Evolutionary conservation across 495 filamentous ascomycete genomes (phyloP).

Genomic region (Neurospora cerealis): DNA sequence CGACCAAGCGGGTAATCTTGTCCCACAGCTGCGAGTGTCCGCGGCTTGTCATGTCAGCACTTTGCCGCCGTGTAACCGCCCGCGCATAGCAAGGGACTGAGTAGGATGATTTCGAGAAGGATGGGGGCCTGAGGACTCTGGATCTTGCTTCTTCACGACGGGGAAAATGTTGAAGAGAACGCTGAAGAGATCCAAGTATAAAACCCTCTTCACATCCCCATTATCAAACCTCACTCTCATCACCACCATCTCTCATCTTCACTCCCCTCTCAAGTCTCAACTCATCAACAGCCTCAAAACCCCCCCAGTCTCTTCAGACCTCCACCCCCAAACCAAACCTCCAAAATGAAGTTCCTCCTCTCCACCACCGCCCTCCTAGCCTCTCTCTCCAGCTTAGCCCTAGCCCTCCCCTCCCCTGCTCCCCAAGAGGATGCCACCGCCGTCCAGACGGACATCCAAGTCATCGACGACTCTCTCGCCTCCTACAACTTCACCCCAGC

Average conservation of each 20-base stretch:
- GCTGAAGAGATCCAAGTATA: not conserved
- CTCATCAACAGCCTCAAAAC: too few species aligned
- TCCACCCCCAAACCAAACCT: not conserved
- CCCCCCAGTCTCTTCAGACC: not conserved
- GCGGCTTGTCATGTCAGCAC: not conserved
- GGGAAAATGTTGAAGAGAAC: too few species aligned
- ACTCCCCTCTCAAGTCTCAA: not conserved
- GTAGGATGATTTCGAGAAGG: not conserved
- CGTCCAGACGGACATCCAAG: not conserved
- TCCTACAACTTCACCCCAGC: constrained; percentile 8
- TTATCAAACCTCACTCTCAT: not conserved
- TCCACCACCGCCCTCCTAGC: constrained; percentile 1
- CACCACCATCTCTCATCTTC: not conserved
- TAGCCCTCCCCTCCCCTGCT: constrained; percentile 4
- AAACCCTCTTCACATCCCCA: not conserved
- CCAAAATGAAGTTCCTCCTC: constrained; percentile 18
- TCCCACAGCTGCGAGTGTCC: not conserved
- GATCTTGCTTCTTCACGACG: not conserved
- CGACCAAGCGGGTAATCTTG: not conserved
- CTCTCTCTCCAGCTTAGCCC: not conserved
- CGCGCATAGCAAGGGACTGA: not conserved
- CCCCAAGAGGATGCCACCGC: not conserved
- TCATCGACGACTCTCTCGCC: not conserved
- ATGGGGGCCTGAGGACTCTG: not conserved
- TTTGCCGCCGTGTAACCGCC: not conserved